Base-by-base conservation (phyloP, 805 yeast genomes). In the Candida namnaoensis region DNA sequence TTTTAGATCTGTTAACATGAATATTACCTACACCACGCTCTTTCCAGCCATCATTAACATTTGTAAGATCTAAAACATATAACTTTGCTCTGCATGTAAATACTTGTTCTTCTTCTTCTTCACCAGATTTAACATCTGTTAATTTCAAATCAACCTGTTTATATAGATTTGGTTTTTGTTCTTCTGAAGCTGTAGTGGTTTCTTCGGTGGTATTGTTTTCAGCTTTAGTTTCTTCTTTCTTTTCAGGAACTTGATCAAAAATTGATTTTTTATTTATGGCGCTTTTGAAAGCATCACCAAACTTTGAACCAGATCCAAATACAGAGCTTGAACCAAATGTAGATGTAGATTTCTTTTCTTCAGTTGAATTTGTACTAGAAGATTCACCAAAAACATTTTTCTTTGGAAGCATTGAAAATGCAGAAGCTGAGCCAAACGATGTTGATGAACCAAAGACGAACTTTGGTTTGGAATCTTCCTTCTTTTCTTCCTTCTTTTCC, bases 1-100 rank as follows among this genome's bases (percentile, higher is more conserved):
- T 45, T 28, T 46, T 46, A 39, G 59, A 54, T 37, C 62, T 60
- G 60, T 93, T 91, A 25, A 93, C 72, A 56, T 87, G 95, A n/a
- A 93, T 64, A 5, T 77, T 72, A 3, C 99, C 99, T 35, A 84
- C 71, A 24, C 99, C 99, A 54, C 93, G 77, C 62, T 93, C 99
- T 58, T 87, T 93, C 99, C 99, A 93, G 2, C 96, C 96, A 14
- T 72, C 78, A 8, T 73, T 58, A 4, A 83, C 68, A 33, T 78
- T 73, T 0, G 80, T 65, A 28, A 90, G 65, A 52, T 85, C 84
- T 50, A 87, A 64, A 28, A 76, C 79, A 57, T 90, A 93, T 26
- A 93, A 65, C 55, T 90, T 87, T 5, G 95, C 87, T 38, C 82
- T 79, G 34, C 83, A 73, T 36, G 77, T 76, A 58, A 76, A 86